Percentiles rank a stretch among this genome's conserved stretches.
These are phyloP conservation scores for Lophium mytilinum DNA, from an alignment of 495 filamentous ascomycete species.

Conservation along the genomic window DNA sequence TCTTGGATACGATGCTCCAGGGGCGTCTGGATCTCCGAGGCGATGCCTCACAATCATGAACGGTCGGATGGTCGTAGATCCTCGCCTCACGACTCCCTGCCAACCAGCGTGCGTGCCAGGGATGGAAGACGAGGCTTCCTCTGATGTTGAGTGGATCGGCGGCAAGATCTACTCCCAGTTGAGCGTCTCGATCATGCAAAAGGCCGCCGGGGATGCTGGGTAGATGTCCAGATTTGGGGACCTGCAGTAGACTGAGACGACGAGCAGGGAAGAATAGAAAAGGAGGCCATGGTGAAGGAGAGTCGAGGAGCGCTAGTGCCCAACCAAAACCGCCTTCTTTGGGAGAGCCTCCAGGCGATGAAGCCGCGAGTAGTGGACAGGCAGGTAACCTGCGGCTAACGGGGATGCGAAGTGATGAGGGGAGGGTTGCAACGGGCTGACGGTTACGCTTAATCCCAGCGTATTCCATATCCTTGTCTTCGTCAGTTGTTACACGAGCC, in stretches of 20 bases:
- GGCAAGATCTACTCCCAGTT: slow-evolving; percentile 7
- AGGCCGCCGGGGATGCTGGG: neutral
- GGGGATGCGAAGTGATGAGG: neutral
- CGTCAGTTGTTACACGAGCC: too few relatives aligned
- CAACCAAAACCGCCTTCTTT: neutral
- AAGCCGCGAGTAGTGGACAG: too few relatives aligned
- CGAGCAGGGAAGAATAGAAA: slow-evolving; percentile 1
- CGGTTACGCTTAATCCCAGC: too few relatives aligned
- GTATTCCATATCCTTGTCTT: too few relatives aligned
- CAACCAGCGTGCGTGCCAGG: neutral
- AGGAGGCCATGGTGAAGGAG: neutral
- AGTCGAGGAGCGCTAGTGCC: neutral
- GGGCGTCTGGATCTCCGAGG: neutral
- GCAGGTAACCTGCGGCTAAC: too few relatives aligned
- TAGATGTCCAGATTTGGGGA: slow-evolving; percentile 16
- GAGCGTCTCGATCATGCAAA: slow-evolving; percentile 7
- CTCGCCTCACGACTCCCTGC: neutral
- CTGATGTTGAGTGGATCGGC: neutral
- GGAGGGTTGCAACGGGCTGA: neutral
- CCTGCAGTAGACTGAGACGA: slow-evolving; percentile 18
- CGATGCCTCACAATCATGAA: neutral
- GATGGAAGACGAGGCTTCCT: neutral
- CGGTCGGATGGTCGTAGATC: neutral
- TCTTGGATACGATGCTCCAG: too few relatives aligned
- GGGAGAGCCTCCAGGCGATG: too few relatives aligned